A percentile compares a stretch with the other conserved stretches of the same genome.
Conservation (phyloP, 139 green algal genomes). For the Asterochloris sp. region DNA sequence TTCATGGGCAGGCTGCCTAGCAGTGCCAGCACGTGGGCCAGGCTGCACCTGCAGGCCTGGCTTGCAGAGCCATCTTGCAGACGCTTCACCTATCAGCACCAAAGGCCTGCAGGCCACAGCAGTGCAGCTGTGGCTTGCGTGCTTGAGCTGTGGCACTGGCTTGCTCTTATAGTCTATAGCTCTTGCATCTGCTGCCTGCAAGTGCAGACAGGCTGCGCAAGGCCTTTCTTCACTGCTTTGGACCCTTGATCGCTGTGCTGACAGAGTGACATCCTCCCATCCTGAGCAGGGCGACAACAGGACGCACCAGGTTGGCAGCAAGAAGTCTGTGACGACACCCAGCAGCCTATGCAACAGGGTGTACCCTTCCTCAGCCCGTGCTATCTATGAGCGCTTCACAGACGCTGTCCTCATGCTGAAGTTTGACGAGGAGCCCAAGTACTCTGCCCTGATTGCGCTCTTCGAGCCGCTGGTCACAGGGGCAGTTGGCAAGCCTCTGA, state of each 20-base stretch:
- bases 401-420: conserved; percentile 92
- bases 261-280: background rate
- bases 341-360: conserved; percentile 80
- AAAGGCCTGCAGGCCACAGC: too few relatives aligned
- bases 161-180: too few relatives aligned
- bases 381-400: conserved; percentile 82
- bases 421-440: conserved; percentile 95
- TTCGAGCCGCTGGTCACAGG: conserved; percentile 77
- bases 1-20: too few relatives aligned
- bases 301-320: conserved; percentile 95
- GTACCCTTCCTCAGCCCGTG: background rate
- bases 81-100: too few relatives aligned
- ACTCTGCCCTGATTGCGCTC: conserved; percentile 77
- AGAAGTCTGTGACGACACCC: conserved; percentile 92
- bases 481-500: conserved; percentile 16
- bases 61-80: too few relatives aligned
- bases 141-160: too few relatives aligned
- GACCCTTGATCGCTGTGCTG: background rate
- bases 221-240: too few relatives aligned
- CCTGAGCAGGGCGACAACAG: conserved; percentile 92
- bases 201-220: too few relatives aligned
- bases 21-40: too few relatives aligned
- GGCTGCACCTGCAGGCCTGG: too few relatives aligned
- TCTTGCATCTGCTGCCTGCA: too few relatives aligned
- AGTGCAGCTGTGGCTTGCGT: too few relatives aligned